These are phyloP conservation scores for Flammula alnicola DNA, from an alignment of 1,284 basidiomycete species.

Conservation along the genomic window DNA sequence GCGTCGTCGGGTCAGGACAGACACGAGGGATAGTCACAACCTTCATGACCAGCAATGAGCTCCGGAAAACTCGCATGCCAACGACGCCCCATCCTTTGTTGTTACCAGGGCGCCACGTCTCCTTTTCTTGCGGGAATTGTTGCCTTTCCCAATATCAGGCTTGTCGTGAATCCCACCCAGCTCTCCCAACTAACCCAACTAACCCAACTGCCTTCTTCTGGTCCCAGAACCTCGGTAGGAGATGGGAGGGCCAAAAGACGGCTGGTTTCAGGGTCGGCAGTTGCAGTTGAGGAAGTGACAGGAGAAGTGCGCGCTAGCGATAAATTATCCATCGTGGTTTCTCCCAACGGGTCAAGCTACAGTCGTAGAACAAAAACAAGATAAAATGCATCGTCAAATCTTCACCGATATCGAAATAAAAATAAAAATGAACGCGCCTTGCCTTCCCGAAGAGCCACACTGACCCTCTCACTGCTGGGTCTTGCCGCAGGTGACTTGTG, in stretches of 20 bases:
- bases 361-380: not conserved
- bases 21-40: constrained; percentile 25
- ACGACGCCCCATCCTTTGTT: constrained; percentile 5
- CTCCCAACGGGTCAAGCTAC: constrained; percentile 41
- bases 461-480: constrained; percentile 76
- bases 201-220: constrained; percentile 21
- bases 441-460: constrained; percentile 65
- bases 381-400: not conserved
- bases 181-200: constrained; percentile 9
- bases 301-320: constrained; percentile 24
- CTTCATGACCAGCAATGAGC: constrained; percentile 26
- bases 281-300: not conserved
- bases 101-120: not conserved
- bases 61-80: constrained; percentile 22
- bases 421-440: constrained; percentile 51
- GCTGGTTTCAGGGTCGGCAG: constrained; percentile 15
- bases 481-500: constrained; percentile 61
- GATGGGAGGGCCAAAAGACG: constrained; percentile 28
- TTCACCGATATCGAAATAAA: not conserved
- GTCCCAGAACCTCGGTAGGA: constrained; percentile 22
- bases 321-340: constrained; percentile 14
- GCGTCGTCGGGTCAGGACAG: constrained; percentile 17
- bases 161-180: constrained; percentile 3
- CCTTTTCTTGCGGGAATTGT: too few relatives aligned
- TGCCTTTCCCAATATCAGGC: too few relatives aligned